phyloP scores from a whole-genome alignment of 768 basidiomycete species.

The Hericium coralloides region DNA sequence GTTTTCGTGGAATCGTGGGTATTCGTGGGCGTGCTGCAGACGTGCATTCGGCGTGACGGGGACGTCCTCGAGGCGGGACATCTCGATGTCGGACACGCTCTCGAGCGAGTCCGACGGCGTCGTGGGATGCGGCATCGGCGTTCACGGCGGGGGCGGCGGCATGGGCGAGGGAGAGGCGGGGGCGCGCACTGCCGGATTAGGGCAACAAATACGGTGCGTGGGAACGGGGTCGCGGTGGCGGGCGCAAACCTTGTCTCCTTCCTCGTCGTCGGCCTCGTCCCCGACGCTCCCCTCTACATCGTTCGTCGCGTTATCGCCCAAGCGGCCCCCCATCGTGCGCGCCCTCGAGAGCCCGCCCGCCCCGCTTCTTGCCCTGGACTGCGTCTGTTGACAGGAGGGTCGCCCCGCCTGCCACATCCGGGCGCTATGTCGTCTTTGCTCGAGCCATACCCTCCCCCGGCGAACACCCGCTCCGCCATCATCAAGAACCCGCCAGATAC shows the following conservation, averaged over 20 bases:
- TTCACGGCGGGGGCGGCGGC: not conserved
- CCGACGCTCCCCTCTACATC: not conserved
- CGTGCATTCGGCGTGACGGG: slow-evolving; percentile 16
- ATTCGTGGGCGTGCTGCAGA: not conserved
- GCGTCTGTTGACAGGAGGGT: not conserved
- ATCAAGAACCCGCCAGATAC: slow-evolving; percentile 55
- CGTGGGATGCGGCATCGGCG: not conserved
- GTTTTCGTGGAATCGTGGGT: slow-evolving; percentile 7
- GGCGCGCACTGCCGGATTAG: not conserved
- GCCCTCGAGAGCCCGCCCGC: too few relatives aligned
- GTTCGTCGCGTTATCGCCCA: too few relatives aligned
- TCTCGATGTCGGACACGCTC: slow-evolving; percentile 22
- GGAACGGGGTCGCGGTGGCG: slow-evolving; percentile 10
- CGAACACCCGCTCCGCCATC: slow-evolving; percentile 47
- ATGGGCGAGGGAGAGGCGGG: not conserved
- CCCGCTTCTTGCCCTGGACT: not conserved
- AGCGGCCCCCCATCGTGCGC: too few relatives aligned
- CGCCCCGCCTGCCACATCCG: slow-evolving; percentile 3
- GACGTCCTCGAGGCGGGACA: slow-evolving; percentile 23
- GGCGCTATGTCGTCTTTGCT: slow-evolving; percentile 54
- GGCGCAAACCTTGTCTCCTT: slow-evolving; percentile 15
- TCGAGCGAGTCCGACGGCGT: slow-evolving; percentile 1
- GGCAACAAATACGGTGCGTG: slow-evolving; percentile 4
- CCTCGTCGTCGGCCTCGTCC: not conserved
- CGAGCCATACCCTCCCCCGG: slow-evolving; percentile 36